These are phyloP conservation scores for Thermothielavioides terrestris DNA, from an alignment of 495 filamentous ascomycete genomes.

Conservation along the genomic window DNA sequence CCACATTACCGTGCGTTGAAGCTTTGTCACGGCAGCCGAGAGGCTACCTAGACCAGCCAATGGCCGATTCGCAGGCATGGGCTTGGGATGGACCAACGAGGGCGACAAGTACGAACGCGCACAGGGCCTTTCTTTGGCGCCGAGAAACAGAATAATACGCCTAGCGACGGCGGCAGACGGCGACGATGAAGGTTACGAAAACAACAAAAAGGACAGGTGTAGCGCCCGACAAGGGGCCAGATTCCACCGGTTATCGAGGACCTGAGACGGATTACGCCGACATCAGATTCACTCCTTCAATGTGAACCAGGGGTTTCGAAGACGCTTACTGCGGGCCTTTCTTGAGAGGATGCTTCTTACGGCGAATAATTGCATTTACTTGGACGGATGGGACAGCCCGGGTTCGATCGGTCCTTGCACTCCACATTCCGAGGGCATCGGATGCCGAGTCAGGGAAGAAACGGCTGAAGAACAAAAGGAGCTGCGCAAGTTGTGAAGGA, in stretches of 20 bases:
- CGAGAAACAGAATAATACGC: not conserved
- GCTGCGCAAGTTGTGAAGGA: no score
- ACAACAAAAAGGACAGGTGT: no score
- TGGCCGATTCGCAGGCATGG: constrained; percentile 9
- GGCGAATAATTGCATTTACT: constrained; percentile 1
- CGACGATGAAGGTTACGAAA: no score
- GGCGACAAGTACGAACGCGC: not conserved
- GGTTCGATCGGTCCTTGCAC: not conserved
- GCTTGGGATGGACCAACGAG: not conserved
- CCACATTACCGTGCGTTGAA: not conserved
- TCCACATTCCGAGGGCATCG: not conserved
- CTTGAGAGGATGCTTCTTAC: not conserved
- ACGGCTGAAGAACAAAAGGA: no score
- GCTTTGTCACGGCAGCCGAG: not conserved
- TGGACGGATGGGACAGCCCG: not conserved
- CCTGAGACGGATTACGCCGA: not conserved
- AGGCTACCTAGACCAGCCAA: not conserved
- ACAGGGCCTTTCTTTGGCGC: no score
- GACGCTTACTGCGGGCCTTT: not conserved
- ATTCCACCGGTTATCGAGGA: not conserved
- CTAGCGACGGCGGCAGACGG: no score
- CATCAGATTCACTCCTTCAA: not conserved
- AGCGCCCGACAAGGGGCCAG: not conserved
- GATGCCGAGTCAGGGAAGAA: not conserved
- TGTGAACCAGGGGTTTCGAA: not conserved